Conservation (phyloP, 768 basidiomycete genomes). For the Mycena crocata region DNA sequence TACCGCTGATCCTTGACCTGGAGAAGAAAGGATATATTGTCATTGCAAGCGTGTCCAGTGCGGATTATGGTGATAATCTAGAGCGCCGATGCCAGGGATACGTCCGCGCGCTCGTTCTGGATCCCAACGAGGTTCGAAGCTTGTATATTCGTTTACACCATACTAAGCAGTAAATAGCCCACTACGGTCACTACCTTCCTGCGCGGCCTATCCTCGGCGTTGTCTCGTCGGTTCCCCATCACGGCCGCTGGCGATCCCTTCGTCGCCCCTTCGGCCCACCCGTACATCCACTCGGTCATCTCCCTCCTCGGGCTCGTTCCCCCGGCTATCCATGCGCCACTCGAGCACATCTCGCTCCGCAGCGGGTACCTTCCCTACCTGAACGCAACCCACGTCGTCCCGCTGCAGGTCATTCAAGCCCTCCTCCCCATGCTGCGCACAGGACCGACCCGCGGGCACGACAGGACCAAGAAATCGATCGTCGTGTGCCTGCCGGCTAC, state of each 20-base stretch:
- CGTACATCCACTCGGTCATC: constrained; percentile 82
- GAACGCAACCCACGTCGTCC: constrained; percentile 79
- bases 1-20: constrained; percentile 78
- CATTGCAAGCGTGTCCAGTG: constrained; percentile 79
- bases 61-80: constrained; percentile 71
- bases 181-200: constrained; percentile 80
- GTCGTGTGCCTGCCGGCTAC: constrained; percentile 81
- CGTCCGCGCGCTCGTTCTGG: constrained; percentile 83
- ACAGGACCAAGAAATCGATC: constrained; percentile 69
- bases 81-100: constrained; percentile 79
- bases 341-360: constrained; percentile 76
- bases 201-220: constrained; percentile 81
- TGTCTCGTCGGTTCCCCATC: constrained; percentile 87
- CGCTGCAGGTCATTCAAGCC: constrained; percentile 81
- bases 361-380: constrained; percentile 78
- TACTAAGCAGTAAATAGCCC: constrained; percentile 57
- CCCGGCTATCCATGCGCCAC: constrained; percentile 63
- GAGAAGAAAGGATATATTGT: constrained; percentile 87
- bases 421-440: constrained; percentile 82
- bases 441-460: constrained; percentile 65
- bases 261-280: constrained; percentile 69
- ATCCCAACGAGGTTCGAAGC: constrained; percentile 75
- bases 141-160: neutral
- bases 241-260: constrained; percentile 85
- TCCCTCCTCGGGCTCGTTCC: constrained; percentile 74